Percentiles rank a stretch among this genome's conserved stretches.
Conservation (phyloP, 129 eudicot species). For the Daucus carota region DNA sequence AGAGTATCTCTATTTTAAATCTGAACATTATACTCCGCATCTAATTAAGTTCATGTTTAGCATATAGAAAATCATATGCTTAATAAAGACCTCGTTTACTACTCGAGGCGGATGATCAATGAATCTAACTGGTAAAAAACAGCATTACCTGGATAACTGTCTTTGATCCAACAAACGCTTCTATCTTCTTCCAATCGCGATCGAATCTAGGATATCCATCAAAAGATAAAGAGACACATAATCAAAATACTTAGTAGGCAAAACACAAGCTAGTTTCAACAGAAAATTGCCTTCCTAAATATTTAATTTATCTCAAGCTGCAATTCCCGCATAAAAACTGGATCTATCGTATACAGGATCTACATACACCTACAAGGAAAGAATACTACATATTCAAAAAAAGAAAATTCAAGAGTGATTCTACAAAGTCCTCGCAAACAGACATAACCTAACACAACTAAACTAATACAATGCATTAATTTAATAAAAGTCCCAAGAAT, state of each 20-base stretch:
- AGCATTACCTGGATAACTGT: slow-evolving; percentile 78
- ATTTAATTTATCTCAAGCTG: not conserved
- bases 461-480: not conserved
- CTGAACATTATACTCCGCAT: not conserved
- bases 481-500: not conserved
- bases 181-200: slow-evolving; percentile 98
- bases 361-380: not conserved
- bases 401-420: not conserved
- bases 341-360: not conserved
- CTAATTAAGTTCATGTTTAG: not conserved
- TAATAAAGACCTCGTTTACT: not conserved
- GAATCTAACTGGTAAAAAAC: not conserved
- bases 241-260: slow-evolving; percentile 10
- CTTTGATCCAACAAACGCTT: slow-evolving; percentile 92
- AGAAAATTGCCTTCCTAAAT: not conserved
- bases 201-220: slow-evolving; percentile 45
- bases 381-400: not conserved
- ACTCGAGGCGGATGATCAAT: not conserved
- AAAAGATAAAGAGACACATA: slow-evolving; percentile 1
- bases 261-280: not conserved
- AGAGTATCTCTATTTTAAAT: not conserved
- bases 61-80: not conserved
- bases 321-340: not conserved
- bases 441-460: not conserved
- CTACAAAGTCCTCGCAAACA: not conserved